Evolutionary conservation across 352 stramenopile genomes (phyloP).

Genomic region (Phytopythium sindhum): DNA sequence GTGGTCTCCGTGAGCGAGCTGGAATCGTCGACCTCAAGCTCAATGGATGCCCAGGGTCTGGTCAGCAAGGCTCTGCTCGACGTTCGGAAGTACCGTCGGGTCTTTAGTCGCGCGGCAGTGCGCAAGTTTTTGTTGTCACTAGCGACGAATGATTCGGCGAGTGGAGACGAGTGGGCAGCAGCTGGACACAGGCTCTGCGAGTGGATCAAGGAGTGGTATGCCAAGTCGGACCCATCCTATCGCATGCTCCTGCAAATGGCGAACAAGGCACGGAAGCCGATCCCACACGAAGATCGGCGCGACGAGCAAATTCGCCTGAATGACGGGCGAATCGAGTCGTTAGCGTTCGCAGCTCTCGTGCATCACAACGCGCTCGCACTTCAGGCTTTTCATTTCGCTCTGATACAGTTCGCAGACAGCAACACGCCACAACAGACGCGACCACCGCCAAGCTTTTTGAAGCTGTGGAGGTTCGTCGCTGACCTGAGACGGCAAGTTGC

Average conservation of each 20-base stretch:
- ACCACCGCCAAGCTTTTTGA: constrained; percentile 26
- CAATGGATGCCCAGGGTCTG: background rate
- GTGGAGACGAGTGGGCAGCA: background rate
- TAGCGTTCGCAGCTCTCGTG: constrained; percentile 52
- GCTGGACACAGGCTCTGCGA: constrained; percentile 33
- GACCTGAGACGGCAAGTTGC: constrained; percentile 41
- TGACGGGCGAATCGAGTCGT: constrained; percentile 41
- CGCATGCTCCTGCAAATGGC: constrained; percentile 59
- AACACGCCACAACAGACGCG: background rate
- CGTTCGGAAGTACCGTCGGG: constrained; percentile 17
- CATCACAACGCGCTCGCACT: constrained; percentile 37
- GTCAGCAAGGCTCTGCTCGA: background rate
- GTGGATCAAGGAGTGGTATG: constrained; percentile 51
- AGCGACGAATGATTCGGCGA: constrained; percentile 1
- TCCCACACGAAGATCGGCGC: constrained; percentile 2
- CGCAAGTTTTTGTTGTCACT: constrained; percentile 18
- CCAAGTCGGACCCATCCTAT: constrained; percentile 52
- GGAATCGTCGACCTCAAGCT: background rate
- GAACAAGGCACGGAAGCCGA: constrained; percentile 18
- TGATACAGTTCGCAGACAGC: background rate
- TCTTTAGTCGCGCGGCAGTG: constrained; percentile 19
- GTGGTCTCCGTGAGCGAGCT: constrained; percentile 1
- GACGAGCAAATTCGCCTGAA: constrained; percentile 22
- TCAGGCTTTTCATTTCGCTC: constrained; percentile 33
- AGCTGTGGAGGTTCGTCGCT: constrained; percentile 50